phyloP scores from a whole-genome alignment of 768 basidiomycete genomes.

The Suillus subluteus region DNA sequence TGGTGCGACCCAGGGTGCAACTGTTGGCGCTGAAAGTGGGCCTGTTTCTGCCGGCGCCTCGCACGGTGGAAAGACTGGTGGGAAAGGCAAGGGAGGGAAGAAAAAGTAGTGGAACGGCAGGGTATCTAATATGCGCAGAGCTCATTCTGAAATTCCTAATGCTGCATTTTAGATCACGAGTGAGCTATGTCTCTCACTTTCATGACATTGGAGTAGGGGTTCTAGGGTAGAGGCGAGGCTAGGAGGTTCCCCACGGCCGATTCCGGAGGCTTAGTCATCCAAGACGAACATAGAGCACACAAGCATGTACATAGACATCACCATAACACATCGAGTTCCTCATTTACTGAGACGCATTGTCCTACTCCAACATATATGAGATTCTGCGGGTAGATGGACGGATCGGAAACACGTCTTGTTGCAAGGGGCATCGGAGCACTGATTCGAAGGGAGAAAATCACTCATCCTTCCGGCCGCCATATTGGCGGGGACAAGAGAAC shows the following conservation, averaged over 20 bases:
- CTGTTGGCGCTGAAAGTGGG: conserved; percentile 33
- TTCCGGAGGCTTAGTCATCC: too few relatives aligned
- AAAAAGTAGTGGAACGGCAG: conserved; percentile 49
- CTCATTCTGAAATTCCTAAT: neutral
- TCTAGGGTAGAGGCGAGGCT: too few relatives aligned
- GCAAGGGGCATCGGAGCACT: neutral
- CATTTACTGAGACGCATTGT: too few relatives aligned
- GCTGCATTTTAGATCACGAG: neutral
- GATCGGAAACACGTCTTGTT: neutral
- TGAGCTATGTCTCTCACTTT: neutral
- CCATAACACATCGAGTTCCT: too few relatives aligned
- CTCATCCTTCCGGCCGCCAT: neutral
- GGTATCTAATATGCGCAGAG: neutral
- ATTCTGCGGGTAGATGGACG: neutral
- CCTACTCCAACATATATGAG: too few relatives aligned
- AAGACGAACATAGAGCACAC: too few relatives aligned
- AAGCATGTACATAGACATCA: too few relatives aligned
- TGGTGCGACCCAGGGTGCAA: conserved; percentile 70
- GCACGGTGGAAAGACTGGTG: conserved; percentile 37
- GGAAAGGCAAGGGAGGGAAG: conserved; percentile 66
- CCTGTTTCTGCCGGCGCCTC: conserved; percentile 17
- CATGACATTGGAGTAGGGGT: too few relatives aligned
- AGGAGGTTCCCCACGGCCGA: too few relatives aligned
- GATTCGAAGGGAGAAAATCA: neutral
- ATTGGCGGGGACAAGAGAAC: neutral